Base-by-base conservation (phyloP, 2,329 filamentous ascomycete genomes). In the Venturia oleaginea region DNA sequence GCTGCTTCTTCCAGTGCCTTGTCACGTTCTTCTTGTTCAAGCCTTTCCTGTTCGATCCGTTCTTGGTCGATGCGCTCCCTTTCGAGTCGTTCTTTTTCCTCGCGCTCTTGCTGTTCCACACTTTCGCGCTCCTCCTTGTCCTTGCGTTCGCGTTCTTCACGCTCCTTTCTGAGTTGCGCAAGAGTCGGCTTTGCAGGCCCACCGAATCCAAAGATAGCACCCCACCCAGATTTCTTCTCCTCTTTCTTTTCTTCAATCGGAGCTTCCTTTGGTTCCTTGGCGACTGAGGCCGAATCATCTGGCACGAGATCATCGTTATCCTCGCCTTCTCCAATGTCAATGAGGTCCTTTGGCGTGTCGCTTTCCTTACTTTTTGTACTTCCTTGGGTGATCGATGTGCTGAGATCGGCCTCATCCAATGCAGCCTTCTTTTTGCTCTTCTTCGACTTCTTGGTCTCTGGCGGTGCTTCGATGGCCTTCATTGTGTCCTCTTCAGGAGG, bases 131-230 rank as follows among this genome's bases (percentile, higher is more conserved):
- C 78, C 43, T 71, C 73, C 69, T 78, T 78, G 37, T 75, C 76
- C 70, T 78, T 79, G 68, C 80, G 76, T 69, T 80, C 74, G 69
- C 70, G 73, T n/a, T 75, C 71, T 59, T 71, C 69, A 63, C 63
- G 68, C 64, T 72, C 69, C n/a, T 67, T 67, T 60, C 57, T 22
- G 24, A 55, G 43, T 43, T 61, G 32, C 30, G 64, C 37, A 10
- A 48, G 37, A 32, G 59, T 57, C 30, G 51, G 51, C 51, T 57
- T 57, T 2, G 51, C 27, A n/a, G 51, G 51, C 17, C 30, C 51
- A 22, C 51, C 27, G 15, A 51, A 51, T 15, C 64, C 59, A 55
- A 65, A 55, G 13, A 61, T 63, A 38, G 61, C 37, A 19, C 59
- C 59, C 32, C 37, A 37, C 10, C 34, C 37, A n/a, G 51, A 57